These are phyloP conservation scores for Botryotinia globosa DNA, from an alignment of 2,329 filamentous ascomycete species.

Conservation along the genomic window DNA sequence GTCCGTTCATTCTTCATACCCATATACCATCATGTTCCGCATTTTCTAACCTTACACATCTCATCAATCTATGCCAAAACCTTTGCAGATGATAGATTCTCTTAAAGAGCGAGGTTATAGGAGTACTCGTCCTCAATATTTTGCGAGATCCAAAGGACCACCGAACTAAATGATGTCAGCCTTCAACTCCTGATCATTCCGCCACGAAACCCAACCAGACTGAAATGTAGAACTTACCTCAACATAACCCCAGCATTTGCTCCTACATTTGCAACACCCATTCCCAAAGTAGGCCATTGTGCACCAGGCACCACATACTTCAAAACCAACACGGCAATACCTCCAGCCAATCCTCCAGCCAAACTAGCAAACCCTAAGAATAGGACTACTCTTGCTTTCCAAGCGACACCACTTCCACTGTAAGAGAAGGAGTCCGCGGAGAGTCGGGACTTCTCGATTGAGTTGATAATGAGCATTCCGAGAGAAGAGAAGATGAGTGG, in stretches of 20 bases:
- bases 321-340: constrained; percentile 65
- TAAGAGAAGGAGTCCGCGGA: constrained; percentile 63
- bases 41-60: not conserved
- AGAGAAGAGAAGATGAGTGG: constrained; percentile 64
- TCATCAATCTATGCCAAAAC: not conserved
- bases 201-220: not conserved
- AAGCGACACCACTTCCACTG: constrained; percentile 60
- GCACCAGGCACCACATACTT: constrained; percentile 60
- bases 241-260: constrained; percentile 62
- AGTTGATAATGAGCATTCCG: constrained; percentile 71
- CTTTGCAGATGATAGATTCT: not conserved
- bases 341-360: constrained; percentile 66
- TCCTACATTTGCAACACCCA: constrained; percentile 66
- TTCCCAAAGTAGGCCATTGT: constrained; percentile 57
- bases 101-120: constrained; percentile 61
- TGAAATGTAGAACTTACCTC: constrained; percentile 44
- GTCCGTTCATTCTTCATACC: constrained; percentile 7
- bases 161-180: constrained; percentile 47
- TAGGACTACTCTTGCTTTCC: constrained; percentile 66
- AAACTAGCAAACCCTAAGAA: constrained; percentile 65
- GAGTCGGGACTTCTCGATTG: constrained; percentile 63
- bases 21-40: constrained; percentile 1
- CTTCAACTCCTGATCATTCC: not conserved
- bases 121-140: constrained; percentile 72
- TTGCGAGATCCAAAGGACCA: constrained; percentile 66